phyloP scores from a whole-genome alignment of 345 rosid species.

The Salix suchowensis region DNA sequence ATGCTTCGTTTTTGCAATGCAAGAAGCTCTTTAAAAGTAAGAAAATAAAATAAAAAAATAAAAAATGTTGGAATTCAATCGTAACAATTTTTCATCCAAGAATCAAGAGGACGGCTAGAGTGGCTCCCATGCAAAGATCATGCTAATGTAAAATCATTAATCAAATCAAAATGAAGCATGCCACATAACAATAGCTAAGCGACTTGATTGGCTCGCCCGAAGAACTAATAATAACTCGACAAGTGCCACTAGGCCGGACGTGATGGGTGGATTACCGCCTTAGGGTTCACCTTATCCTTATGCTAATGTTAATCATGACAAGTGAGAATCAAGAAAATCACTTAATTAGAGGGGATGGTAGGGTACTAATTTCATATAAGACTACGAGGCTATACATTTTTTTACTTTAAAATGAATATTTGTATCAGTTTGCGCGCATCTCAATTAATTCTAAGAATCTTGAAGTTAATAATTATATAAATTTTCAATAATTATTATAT shows the following conservation, averaged over 20 bases:
- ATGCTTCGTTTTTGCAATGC: slow-evolving; percentile 25
- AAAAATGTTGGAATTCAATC: not conserved
- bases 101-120: slow-evolving; percentile 37
- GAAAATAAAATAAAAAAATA: not conserved
- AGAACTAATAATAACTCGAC: slow-evolving; percentile 6
- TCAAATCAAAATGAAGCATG: not conserved
- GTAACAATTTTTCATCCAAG: slow-evolving; percentile 36
- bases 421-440: accelerated
- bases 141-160: not conserved
- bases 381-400: not conserved
- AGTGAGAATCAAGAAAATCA: not conserved
- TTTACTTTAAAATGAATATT: too few relatives aligned
- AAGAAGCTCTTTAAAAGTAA: slow-evolving; percentile 2
- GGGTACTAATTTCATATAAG: slow-evolving; percentile 26
- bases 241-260: slow-evolving; percentile 10
- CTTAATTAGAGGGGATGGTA: slow-evolving; percentile 20
- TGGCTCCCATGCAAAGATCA: slow-evolving; percentile 13
- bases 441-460: too few relatives aligned
- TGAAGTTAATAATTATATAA: too few relatives aligned
- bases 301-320: not conserved
- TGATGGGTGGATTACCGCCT: slow-evolving; percentile 20
- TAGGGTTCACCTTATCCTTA: not conserved
- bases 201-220: slow-evolving; percentile 13
- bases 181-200: too few relatives aligned
- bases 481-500: too few relatives aligned